Base-by-base conservation (phyloP, 345 rosid genomes). In the Populus nigra region DNA sequence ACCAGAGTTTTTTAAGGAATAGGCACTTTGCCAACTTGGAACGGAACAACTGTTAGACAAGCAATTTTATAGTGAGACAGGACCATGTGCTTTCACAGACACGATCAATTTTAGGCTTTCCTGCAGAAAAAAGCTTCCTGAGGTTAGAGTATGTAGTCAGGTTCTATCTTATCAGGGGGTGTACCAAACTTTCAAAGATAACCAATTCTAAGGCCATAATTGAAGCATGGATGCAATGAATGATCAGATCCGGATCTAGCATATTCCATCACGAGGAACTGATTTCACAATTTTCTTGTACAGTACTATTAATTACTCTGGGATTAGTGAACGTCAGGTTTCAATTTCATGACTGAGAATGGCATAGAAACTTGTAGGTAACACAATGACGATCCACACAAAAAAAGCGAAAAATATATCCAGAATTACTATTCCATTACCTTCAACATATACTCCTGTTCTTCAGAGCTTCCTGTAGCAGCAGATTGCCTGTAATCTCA, bases 381-480 rank as follows among this genome's bases (percentile, higher is more conserved):
- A 45, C 5, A 13, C 50, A 47, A 13, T 47, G 50, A 47, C 50
- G 17, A 47, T 39, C 43, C 17, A 47, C 49, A 45, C 43, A 11
- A 41, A 10, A 41, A 47, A 47, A 47, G 50, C 45, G 1, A 47
- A 47, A 43, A 47, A 47, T 47, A 45, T 13, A 47, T 47, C 17
- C 50, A 47, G 50, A 12, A 47, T 15, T 47, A 47, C 16, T 4
- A 47, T 13, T 47, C 18, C 6, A 15, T 45, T 47, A 12, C 50
- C 50, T 47, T 47, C 50, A 47, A 12, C 50, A 47, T 4, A 18
- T 36, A 29, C 29, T 70, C 77, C 72, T 84, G 79, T 66, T 77
- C 84, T 8, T 50, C 33, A 49, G 77, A 74, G 83, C 81, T 76
- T 79, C 71, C 78, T 45, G 76, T 67, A 5, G 78, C 82, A 25